Evolutionary conservation across 2,329 filamentous ascomycete genomes (phyloP).

Genomic region (Aspergillus ustus): DNA sequence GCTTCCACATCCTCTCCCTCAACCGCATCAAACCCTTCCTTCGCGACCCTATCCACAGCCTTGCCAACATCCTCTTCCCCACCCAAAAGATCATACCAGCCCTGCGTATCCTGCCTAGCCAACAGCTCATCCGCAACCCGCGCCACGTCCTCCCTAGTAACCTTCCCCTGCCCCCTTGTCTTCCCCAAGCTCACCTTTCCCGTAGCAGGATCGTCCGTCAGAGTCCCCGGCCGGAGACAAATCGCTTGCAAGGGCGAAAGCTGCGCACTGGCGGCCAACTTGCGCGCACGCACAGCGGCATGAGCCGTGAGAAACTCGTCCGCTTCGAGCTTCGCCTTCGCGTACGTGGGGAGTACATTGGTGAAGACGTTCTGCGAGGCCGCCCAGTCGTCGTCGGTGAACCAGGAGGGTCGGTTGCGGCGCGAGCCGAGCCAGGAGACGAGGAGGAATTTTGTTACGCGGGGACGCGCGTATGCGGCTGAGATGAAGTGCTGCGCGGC

Average conservation of each 20-base stretch:
- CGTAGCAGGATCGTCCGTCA: conserved; percentile 54
- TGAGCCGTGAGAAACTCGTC: conserved; percentile 59
- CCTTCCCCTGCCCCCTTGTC: conserved; percentile 49
- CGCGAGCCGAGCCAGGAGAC: conserved; percentile 59
- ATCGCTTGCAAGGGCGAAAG: conserved; percentile 53
- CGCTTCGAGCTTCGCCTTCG: conserved; percentile 59
- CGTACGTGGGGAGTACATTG: conserved; percentile 57
- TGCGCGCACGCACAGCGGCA: conserved; percentile 38
- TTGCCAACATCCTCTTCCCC: conserved; percentile 53
- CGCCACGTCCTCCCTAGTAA: conserved; percentile 57
- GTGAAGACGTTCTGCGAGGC: conserved; percentile 52
- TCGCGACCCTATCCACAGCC: conserved; percentile 53
- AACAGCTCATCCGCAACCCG: conserved; percentile 55
- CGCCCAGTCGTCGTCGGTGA: conserved; percentile 54
- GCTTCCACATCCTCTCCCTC: conserved; percentile 57
- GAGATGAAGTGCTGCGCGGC: conserved; percentile 60
- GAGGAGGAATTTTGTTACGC: conserved; percentile 59
- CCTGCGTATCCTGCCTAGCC: conserved; percentile 53
- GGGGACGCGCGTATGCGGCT: conserved; percentile 50
- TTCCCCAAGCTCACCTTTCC: conserved; percentile 56
- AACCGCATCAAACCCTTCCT: conserved; percentile 51
- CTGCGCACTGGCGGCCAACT: conserved; percentile 16
- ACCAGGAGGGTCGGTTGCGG: conserved; percentile 55
- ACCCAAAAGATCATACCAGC: conserved; percentile 60
- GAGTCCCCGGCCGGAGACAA: conserved; percentile 54